phyloP scores from a whole-genome alignment of 176 grass and related monocot genomes.

The Chrysopogon serrulatus region DNA sequence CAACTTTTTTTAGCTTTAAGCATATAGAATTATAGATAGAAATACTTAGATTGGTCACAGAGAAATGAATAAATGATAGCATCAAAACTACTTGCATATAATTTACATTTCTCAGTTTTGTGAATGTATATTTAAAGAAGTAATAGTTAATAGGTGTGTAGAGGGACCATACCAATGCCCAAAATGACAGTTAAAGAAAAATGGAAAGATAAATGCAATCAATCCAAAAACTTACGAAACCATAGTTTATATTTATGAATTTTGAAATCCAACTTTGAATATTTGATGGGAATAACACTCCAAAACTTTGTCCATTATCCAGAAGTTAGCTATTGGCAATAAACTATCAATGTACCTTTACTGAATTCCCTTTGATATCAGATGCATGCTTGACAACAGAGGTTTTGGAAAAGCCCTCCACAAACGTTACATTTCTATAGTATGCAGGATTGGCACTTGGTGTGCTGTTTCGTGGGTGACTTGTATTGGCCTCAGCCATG shows the following conservation, averaged over 20 bases:
- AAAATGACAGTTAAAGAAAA: not conserved
- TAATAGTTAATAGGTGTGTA: not conserved
- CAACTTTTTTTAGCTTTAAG: not conserved
- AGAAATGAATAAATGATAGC: not conserved
- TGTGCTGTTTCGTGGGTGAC: conserved; percentile 48
- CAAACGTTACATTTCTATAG: conserved; percentile 80
- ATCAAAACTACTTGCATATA: not conserved
- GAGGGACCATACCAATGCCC: not conserved
- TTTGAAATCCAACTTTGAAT: not conserved
- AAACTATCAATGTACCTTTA: conserved; percentile 61
- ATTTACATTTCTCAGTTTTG: not conserved
- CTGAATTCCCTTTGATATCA: conserved; percentile 87
- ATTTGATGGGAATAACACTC: not conserved
- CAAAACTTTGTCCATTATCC: not conserved
- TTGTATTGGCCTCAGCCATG: conserved; percentile 75
- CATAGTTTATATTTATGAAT: not conserved
- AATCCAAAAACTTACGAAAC: not conserved
- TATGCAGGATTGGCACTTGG: conserved; percentile 51
- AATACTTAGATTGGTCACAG: not conserved
- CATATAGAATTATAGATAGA: not conserved
- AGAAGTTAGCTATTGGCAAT: not conserved
- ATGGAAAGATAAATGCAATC: not conserved
- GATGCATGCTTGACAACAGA: conserved; percentile 78
- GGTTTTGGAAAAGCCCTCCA: conserved; percentile 96
- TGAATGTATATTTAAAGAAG: not conserved